Conservation (phyloP, 805 yeast species). For the Kockiozyma suomiensis region DNA sequence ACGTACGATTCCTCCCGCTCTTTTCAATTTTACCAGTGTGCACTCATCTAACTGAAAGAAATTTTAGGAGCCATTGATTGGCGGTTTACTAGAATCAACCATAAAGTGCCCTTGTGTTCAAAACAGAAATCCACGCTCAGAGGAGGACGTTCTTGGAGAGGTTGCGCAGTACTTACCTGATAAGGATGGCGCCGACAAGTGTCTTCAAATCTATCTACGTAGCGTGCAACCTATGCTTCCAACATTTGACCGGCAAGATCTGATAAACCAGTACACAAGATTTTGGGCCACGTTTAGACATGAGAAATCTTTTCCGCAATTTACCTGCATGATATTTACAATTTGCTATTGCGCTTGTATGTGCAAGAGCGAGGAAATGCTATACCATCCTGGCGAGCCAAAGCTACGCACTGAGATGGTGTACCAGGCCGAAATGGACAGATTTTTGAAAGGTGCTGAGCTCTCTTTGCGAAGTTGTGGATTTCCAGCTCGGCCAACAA, state of each 20-base stretch:
- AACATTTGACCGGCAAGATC: conserved; percentile 13
- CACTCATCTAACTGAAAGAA: too few species aligned
- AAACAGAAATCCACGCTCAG: not conserved
- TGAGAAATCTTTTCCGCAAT: conserved; percentile 6
- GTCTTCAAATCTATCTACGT: conserved; percentile 17
- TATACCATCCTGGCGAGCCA: conserved; percentile 8
- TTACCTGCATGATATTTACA: conserved; percentile 12
- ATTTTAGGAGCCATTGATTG: conserved; percentile 5
- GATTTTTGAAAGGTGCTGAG: conserved; percentile 14
- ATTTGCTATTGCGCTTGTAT: conserved; percentile 18
- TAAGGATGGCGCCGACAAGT: conserved; percentile 13
- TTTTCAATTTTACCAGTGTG: not conserved
- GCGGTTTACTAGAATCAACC: not conserved
- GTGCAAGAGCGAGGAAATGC: conserved; percentile 15
- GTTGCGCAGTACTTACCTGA: conserved; percentile 15
- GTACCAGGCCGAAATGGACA: conserved; percentile 9
- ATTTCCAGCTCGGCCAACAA: conserved; percentile 26
- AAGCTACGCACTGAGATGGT: not conserved
- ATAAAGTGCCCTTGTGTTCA: not conserved
- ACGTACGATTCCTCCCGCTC: conserved; percentile 9
- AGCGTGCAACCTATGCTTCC: conserved; percentile 25
- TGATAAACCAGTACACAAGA: conserved; percentile 5
- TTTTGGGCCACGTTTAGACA: conserved; percentile 18
- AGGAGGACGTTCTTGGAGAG: conserved; percentile 8
- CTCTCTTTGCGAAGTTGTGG: conserved; percentile 8